Conservation (phyloP, 768 basidiomycete genomes). For the Termitomyces sp. region DNA sequence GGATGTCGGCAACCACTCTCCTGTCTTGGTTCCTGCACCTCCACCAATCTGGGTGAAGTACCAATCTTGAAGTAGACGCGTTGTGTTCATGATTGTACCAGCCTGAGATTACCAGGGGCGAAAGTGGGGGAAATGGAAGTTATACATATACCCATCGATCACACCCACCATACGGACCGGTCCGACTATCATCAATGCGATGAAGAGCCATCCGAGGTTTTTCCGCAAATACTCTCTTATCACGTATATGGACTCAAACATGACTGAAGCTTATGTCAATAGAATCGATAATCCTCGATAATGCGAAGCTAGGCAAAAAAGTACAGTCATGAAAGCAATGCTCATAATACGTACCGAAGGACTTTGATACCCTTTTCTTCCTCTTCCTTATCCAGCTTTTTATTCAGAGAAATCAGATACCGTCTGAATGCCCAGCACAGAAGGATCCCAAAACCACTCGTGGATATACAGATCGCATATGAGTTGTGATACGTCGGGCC, state of each 20-base stretch:
- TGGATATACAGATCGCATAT: conserved; percentile 69
- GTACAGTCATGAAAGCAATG: not conserved
- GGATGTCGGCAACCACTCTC: conserved; percentile 64
- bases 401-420: conserved; percentile 41
- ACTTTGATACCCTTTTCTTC: conserved; percentile 24
- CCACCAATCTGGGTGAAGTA: conserved; percentile 65
- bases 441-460: conserved; percentile 45
- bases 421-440: conserved; percentile 47
- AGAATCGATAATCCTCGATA: not conserved
- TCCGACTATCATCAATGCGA: not conserved
- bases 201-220: conserved; percentile 22
- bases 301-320: not conserved
- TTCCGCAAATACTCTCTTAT: conserved; percentile 10
- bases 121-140: not conserved
- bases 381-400: conserved; percentile 35
- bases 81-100: conserved; percentile 5
- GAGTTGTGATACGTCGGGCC: conserved; percentile 68
- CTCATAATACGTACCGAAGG: conserved; percentile 46
- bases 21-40: conserved; percentile 51
- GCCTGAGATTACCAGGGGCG: not conserved
- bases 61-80: conserved; percentile 46
- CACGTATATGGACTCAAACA: not conserved
- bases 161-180: not conserved
- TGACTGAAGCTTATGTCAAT: not conserved
- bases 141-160: not conserved